Evolutionary conservation across 2,329 filamentous ascomycete species (phyloP), one percentile per base, ranked within the genome.

Genomic region (Aspergillus quadrilineatus): DNA sequence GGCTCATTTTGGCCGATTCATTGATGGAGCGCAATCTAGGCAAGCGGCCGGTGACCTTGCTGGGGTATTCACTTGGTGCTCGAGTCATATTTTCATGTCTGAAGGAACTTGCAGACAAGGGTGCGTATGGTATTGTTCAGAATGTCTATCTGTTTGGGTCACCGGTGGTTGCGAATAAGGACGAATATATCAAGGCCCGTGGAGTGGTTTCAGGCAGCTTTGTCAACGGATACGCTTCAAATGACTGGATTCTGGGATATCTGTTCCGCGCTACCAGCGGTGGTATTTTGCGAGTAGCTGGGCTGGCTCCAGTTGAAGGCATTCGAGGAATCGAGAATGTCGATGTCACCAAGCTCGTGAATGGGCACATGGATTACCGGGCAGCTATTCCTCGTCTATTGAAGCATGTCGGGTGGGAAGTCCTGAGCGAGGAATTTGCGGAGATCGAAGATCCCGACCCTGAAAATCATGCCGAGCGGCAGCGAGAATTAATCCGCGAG

Each of bases 371-470:
- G 93, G 90, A 94, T 51, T 99, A 99, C 75, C 90, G 94, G 72
- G 85, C 85, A 28, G 90, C 92, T 37, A 97, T 99, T 88, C 94
- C 94, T 14, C 85, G 85, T 56, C 80, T 99, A 15, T 80, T 99
- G 50, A 86, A 90, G 60, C 88, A 93, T 70, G 90, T 92, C 36
- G 94, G 92, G 14, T 99, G 92, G 92, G 78, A 88, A 52, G 90
- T 97, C 3, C 88, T 96, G 67, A 92, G 88, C 62, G 92, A 97
- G 65, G 93, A 97, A 70, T 99, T 97, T 69, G 87, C 85, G 1
- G 94, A 99, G 74, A 97, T 99, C 58, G 94, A 97, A 71, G 94
- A 99, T 64, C 92, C 94, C 0, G 94, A 99, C 67, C 94, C 94
- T 0, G 94, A 97, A 0, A 93, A 96, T 64, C 93, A 97, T 74